Evolutionary conservation across 768 basidiomycete genomes (phyloP).

Genomic region (Tephrocybe rancida): DNA sequence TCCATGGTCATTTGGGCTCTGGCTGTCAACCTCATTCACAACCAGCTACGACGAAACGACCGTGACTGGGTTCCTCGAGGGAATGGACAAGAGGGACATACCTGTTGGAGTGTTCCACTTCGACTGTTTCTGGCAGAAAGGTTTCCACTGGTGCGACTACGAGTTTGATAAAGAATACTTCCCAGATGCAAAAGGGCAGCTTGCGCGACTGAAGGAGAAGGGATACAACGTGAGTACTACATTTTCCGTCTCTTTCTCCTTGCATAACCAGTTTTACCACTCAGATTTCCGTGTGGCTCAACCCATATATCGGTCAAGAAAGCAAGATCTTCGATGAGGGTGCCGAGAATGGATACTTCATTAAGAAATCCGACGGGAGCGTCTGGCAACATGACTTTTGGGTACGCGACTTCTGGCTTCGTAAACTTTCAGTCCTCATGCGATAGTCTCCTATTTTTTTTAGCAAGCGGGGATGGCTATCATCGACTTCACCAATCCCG

Average conservation of each 20-base stretch:
- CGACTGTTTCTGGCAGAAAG: conserved; percentile 46
- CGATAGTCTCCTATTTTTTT: neutral
- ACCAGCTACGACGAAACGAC: conserved; percentile 47
- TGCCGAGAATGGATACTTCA: conserved; percentile 41
- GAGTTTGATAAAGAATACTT: conserved; percentile 48
- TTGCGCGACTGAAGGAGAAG: conserved; percentile 33
- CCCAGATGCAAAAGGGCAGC: conserved; percentile 43
- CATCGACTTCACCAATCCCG: conserved; percentile 47
- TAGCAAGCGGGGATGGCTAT: conserved; percentile 45
- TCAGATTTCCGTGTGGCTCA: conserved; percentile 36
- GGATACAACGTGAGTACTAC: conserved; percentile 41
- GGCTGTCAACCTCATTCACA: conserved; percentile 50
- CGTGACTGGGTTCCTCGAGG: conserved; percentile 44
- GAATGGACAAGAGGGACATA: conserved; percentile 41
- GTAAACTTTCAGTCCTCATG: neutral
- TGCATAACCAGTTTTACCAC: neutral
- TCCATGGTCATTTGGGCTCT: conserved; percentile 51
- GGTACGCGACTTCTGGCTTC: conserved; percentile 16
- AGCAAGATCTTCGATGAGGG: conserved; percentile 46
- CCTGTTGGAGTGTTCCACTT: conserved; percentile 46
- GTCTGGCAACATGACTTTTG: conserved; percentile 43
- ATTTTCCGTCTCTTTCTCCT: neutral
- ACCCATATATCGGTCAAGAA: conserved; percentile 45
- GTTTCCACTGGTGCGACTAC: conserved; percentile 42
- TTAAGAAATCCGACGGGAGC: conserved; percentile 46